Evolutionary conservation across 768 basidiomycete genomes (phyloP).

Genomic region (Suillus subalutaceus): DNA sequence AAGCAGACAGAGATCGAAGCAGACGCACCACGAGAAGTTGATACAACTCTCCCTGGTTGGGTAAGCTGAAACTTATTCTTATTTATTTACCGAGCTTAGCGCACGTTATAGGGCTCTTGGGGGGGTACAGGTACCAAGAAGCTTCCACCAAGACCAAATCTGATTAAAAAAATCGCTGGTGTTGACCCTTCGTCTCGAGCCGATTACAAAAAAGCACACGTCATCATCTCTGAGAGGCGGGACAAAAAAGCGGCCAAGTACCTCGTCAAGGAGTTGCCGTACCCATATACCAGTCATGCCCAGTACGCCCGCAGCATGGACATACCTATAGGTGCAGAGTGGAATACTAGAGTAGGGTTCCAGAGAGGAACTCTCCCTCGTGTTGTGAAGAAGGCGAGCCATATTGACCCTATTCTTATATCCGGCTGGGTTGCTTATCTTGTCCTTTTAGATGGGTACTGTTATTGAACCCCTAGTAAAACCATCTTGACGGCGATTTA

Average conservation of each 20-base stretch:
- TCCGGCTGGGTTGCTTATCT: slow-evolving; percentile 9
- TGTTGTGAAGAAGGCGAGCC: slow-evolving; percentile 80
- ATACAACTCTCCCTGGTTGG: slow-evolving; percentile 95
- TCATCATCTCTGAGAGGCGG: slow-evolving; percentile 94
- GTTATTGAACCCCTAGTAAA: slow-evolving; percentile 74
- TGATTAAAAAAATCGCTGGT: slow-evolving; percentile 83
- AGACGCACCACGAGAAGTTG: slow-evolving; percentile 86
- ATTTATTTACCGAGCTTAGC: slow-evolving; percentile 4
- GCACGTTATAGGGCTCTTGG: slow-evolving; percentile 77
- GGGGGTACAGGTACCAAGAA: slow-evolving; percentile 75
- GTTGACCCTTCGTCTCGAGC: slow-evolving; percentile 78
- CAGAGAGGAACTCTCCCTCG: slow-evolving; percentile 83
- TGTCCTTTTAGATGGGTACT: slow-evolving; percentile 57
- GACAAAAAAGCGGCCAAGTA: slow-evolving; percentile 95
- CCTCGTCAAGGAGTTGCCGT: slow-evolving; percentile 87
- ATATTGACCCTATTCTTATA: slow-evolving; percentile 15
- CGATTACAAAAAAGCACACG: slow-evolving; percentile 82
- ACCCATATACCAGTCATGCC: slow-evolving; percentile 90
- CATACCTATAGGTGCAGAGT: slow-evolving; percentile 84
- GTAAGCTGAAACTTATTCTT: slow-evolving; percentile 41
- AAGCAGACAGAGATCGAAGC: slow-evolving; percentile 82
- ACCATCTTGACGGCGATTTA: slow-evolving; percentile 30
- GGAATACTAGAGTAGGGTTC: slow-evolving; percentile 89
- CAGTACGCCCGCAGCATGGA: slow-evolving; percentile 90
- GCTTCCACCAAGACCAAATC: slow-evolving; percentile 61